Evolutionary conservation across 2,329 filamentous ascomycete genomes (phyloP), one percentile per base, ranked within the genome.

Genomic region (Metarhizium album): DNA sequence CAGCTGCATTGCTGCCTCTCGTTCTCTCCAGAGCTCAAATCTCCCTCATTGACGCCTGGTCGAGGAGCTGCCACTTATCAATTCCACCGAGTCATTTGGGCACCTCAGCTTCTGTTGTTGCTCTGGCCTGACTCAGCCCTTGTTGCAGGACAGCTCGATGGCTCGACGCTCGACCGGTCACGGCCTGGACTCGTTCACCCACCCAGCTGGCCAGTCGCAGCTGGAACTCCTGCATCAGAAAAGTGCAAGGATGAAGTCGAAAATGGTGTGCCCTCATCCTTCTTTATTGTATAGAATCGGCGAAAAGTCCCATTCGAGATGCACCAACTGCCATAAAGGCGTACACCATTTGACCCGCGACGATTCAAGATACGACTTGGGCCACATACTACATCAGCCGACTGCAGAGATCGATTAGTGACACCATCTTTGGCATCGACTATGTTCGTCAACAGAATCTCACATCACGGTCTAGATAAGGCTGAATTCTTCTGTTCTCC

Each of bases 11-110:
- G 33, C 33, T 35, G 33, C 14, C 33, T 35, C 33, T 4, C 13
- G 24, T 11, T 35, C 31, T 11, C 4, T 11, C 31, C 13, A 4
- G 33, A 8, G 11, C 33, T 37, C 45, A 23, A 14, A 29, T 16
- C 45, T 35, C 18, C 6, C 14, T 22, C 29, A 37, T 13, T 23
- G n/a, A n/a, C 35, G 11, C 16, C 27, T 29, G 4, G 8, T 29
- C 13, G 14, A 42, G 18, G 37, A n/a, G n/a, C n/a, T n/a, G 24
- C 3, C 22, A 42, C n/a, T 11, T 29, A 4, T n/a, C n/a, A 60
- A 14, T 8, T 46, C 20, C 0, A 54, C 6, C 6, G 37, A 20
- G 18, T 20, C 37, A 2, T 40, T 18, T 40, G 37, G 37, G 20
- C n/a, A 16, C 37, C 20, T n/a, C 37, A 40, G 37, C 16, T 20